Evolutionary conservation across 805 yeast species (phyloP), one percentile per base, ranked within the genome.

Genomic region (Saccharomyces kudriavzevii): DNA sequence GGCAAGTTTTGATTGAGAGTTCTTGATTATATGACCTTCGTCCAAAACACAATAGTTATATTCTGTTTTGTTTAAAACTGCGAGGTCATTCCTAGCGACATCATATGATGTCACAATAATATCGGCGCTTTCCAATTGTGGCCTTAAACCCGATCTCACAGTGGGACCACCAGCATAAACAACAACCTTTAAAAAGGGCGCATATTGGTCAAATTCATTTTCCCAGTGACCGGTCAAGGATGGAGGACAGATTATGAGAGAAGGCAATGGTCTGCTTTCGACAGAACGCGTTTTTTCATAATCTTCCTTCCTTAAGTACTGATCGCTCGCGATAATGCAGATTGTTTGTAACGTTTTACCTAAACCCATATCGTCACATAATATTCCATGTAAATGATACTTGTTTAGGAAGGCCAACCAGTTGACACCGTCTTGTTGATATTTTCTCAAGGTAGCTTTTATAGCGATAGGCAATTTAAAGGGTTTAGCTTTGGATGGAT

Each of bases 211-310:
- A 59, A 94, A 76, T 70, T 94, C 99, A 67, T 89, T 96, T 67
- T 89, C 96, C 99, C 99, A 94, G 70, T 94, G 99, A 24, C 99
- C 99, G 1, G 97, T 91, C 60, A 94, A 79, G 0, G 98, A 89
- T 0, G 99, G 97, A 0, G 99, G 99, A 73, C 99, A 94, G 17
- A 94, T 80, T 49, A 94, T 83, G 59, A 94, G 73, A 0, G 97
- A 82, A 1, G 98, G 96, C 25, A 94, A 74, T 30, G 80, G 84
- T 56, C 95, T 76, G 35, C 78, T 80, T 61, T 90, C 96, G 11
- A 75, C 74, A 0, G 85, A 76, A 30, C 77, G 69, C 0, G 96
- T 83, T 6, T 71, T 76, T 49, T 69, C 60, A 67, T 76, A 87
- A 58, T 84, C 85, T 60, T 86, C 86, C 10, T 82, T 84, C 59